Conservation (phyloP, 495 filamentous ascomycete species). For the Penicillium lividum region DNA sequence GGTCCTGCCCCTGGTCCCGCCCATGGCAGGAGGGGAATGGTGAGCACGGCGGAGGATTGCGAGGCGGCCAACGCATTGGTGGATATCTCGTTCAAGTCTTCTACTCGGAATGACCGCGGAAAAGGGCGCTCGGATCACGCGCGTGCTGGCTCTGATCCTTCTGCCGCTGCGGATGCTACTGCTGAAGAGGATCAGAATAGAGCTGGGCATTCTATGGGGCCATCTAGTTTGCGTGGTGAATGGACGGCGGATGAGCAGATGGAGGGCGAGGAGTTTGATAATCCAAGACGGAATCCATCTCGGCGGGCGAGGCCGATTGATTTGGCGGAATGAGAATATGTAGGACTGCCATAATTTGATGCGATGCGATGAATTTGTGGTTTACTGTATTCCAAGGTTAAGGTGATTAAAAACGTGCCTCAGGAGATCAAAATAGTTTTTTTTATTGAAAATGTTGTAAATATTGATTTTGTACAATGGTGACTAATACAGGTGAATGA, state of each 20-base stretch:
- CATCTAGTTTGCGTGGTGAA: neutral
- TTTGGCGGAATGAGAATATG: neutral
- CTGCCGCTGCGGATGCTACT: neutral
- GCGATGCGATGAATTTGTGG: neutral
- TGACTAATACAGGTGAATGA: constrained; percentile 2
- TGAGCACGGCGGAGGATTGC: neutral
- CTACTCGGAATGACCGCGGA: neutral
- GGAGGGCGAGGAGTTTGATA: neutral
- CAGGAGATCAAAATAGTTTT: neutral
- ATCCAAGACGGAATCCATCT: neutral
- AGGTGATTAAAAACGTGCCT: neutral
- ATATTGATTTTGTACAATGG: neutral
- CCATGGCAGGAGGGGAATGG: neutral
- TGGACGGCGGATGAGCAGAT: neutral
- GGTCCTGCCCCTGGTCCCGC: neutral
- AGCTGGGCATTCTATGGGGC: neutral
- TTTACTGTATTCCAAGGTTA: neutral
- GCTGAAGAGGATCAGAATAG: neutral
- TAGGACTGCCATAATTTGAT: neutral
- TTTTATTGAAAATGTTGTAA: neutral
- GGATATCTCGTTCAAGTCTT: neutral
- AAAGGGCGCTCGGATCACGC: neutral
- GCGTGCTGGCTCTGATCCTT: neutral
- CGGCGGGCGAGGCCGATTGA: neutral
- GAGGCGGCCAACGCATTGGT: neutral